A percentile compares a stretch with the other conserved stretches of the same genome.
Evolutionary conservation across 2,329 filamentous ascomycete species (phyloP).

Genomic region (Coniochaeta sp.): DNA sequence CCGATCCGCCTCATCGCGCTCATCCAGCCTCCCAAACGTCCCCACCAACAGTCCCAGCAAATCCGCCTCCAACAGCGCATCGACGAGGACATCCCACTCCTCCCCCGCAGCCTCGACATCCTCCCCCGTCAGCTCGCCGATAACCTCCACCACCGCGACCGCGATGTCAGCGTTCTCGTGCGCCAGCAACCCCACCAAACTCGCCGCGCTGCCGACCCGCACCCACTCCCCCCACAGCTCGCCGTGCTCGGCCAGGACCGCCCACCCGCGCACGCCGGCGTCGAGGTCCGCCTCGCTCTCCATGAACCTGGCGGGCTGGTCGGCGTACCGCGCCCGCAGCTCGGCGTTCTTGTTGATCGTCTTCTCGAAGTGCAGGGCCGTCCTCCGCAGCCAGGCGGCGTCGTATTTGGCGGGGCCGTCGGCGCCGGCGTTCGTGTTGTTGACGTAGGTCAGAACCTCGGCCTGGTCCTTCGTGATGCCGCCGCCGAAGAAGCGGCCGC

Average conservation of each 20-base stretch:
- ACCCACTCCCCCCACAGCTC: slow-evolving; percentile 77
- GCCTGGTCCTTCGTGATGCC: slow-evolving; percentile 77
- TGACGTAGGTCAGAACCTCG: slow-evolving; percentile 76
- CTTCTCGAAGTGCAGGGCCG: slow-evolving; percentile 79
- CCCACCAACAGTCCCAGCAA: slow-evolving; percentile 67
- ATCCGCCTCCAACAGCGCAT: slow-evolving; percentile 60
- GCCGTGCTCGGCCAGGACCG: slow-evolving; percentile 79
- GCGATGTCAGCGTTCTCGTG: slow-evolving; percentile 98
- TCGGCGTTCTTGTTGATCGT: slow-evolving; percentile 88
- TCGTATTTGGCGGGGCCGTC: slow-evolving; percentile 59
- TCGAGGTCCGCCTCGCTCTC: slow-evolving; percentile 83
- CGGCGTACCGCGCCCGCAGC: slow-evolving; percentile 76
- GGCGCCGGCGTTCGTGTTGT: slow-evolving; percentile 33
- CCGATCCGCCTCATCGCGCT: slow-evolving; percentile 64
- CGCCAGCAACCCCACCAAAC: slow-evolving; percentile 72
- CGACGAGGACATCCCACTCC: slow-evolving; percentile 74
- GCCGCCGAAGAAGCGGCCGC: slow-evolving; percentile 91
- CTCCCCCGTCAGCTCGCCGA: slow-evolving; percentile 88
- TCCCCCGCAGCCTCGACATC: slow-evolving; percentile 75
- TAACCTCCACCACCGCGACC: slow-evolving; percentile 81
- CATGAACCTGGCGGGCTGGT: slow-evolving; percentile 77
- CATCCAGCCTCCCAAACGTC: slow-evolving; percentile 74
- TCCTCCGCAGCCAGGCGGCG: slow-evolving; percentile 71
- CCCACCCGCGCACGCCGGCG: slow-evolving; percentile 76
- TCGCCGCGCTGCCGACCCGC: slow-evolving; percentile 63